Percentiles rank a stretch among this genome's conserved stretches.
phyloP scores from a whole-genome alignment of 768 basidiomycete species.

The Podaxis rugospora region DNA sequence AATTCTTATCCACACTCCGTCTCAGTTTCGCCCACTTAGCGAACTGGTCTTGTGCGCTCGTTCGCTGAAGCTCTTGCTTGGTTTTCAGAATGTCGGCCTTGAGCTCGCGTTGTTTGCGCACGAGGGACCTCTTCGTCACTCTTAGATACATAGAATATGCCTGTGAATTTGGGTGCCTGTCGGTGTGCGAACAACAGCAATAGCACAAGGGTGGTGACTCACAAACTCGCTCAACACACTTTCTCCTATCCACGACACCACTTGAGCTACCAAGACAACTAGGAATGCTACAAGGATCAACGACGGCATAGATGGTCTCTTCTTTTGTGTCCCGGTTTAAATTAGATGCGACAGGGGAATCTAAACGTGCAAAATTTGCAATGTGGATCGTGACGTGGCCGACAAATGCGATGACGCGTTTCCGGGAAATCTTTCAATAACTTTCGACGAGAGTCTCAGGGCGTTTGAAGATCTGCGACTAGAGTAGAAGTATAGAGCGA shows the following conservation, averaged over 20 bases:
- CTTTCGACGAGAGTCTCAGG: background rate
- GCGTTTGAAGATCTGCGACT: background rate
- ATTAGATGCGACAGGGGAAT: background rate
- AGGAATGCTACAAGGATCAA: constrained; percentile 79
- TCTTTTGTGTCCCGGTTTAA: background rate
- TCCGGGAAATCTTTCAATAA: background rate
- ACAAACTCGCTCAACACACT: constrained; percentile 80
- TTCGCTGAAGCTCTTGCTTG: constrained; percentile 83
- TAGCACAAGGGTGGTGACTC: constrained; percentile 25
- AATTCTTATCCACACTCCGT: constrained; percentile 86
- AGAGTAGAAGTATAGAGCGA: background rate
- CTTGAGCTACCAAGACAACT: constrained; percentile 77
- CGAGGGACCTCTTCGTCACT: constrained; percentile 53
- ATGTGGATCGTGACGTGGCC: constrained; percentile 6
- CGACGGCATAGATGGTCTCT: constrained; percentile 45
- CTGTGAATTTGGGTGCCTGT: constrained; percentile 31
- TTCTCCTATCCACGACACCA: constrained; percentile 87
- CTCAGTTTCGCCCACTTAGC: constrained; percentile 97
- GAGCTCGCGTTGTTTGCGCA: constrained; percentile 60
- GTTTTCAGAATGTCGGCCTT: constrained; percentile 76
- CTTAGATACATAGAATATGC: constrained; percentile 68
- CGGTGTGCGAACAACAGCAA: constrained; percentile 1
- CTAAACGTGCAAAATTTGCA: background rate
- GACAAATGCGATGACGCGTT: background rate
- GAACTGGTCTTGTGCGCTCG: constrained; percentile 96